Base-by-base conservation (phyloP, 257 asterid species). In the Solanum chaucha region DNA sequence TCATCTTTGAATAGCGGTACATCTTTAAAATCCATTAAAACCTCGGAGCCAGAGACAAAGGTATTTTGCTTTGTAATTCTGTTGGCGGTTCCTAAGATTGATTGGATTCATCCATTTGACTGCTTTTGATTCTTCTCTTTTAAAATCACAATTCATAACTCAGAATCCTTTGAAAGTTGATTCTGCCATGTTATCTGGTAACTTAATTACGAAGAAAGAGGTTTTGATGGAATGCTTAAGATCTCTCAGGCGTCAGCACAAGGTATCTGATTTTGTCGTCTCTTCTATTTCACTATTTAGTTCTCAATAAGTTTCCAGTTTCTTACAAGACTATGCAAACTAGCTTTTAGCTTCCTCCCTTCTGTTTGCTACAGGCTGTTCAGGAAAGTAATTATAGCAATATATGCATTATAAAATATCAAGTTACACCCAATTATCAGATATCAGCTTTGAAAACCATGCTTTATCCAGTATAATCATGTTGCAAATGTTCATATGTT, bases 151-250 rank as follows among this genome's bases (percentile, higher is more conserved):
- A 5, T 86, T 87, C 88, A 93, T 15, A 73, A 5, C 87, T 87
- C 88, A 93, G 94, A 89, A 89, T 61, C 87, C 78, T 48, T 44
- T 65, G 64, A 71, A 65, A 48, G 91, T 61, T 28, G 91, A 91
- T 30, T 86, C 89, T 87, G 77, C 71, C 83, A 28, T 65, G 59
- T 86, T 86, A 81, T 90, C 92, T 48, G 90, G 74, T 78, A 88
- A 80, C 24, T 87, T 65, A 68, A 83, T 90, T 59, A 85, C 90
- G 72, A 82, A 86, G 71, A 88, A 67, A 71, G 94, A 94, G 70
- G 87, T 78, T 73, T 87, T 94, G 93, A 91, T 93, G 85, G 93
- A 93, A 82, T 94, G 98, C 87, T 92, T 96, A 90, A 92, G 93
- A 92, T 92, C 94, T 89, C 90, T 96, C 44, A 96, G 90, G 92